Percentiles rank a stretch among this genome's conserved stretches.
Evolutionary conservation across 2,329 filamentous ascomycete genomes (phyloP).

Genomic region (Aspergillus brunneoviolaceus): DNA sequence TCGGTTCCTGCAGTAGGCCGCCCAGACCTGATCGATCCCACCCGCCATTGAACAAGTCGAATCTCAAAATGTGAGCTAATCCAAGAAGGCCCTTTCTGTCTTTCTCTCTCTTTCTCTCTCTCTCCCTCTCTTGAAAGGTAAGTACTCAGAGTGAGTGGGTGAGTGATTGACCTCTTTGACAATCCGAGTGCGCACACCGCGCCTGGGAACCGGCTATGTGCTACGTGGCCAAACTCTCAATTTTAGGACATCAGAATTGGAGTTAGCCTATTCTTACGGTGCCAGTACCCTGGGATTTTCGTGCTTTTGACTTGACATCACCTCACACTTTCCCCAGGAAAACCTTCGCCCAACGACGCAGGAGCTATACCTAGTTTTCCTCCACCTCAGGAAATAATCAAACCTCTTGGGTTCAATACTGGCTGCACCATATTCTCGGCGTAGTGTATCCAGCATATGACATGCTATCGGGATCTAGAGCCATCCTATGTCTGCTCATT

Average conservation of each 20-base stretch:
- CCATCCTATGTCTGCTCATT: not conserved
- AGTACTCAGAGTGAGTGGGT: not conserved
- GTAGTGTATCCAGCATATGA: conserved; percentile 15
- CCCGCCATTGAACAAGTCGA: conserved; percentile 22
- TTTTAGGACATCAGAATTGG: conserved; percentile 1
- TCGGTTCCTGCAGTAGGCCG: conserved; percentile 41
- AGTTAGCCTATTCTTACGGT: not conserved
- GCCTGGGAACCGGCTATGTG: not conserved
- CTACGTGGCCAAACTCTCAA: conserved; percentile 6
- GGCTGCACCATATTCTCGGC: conserved; percentile 1
- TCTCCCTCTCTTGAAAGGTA: too few relatives aligned
- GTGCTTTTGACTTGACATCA: not conserved
- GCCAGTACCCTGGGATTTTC: not conserved
- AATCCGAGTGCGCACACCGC: not conserved
- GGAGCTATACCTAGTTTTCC: not conserved
- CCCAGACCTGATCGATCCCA: conserved; percentile 23
- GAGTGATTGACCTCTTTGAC: not conserved
- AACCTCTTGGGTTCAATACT: conserved; percentile 6
- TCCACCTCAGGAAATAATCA: not conserved
- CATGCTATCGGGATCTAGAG: conserved; percentile 12
- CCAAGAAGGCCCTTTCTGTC: not conserved
- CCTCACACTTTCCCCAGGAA: not conserved
- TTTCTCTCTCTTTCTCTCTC: too few relatives aligned
- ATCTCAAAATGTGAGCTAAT: conserved; percentile 16
- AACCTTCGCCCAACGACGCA: not conserved